These are phyloP conservation scores for Phytomonas francai DNA, from an alignment of 208 protist genomes.

Conservation along the genomic window DNA sequence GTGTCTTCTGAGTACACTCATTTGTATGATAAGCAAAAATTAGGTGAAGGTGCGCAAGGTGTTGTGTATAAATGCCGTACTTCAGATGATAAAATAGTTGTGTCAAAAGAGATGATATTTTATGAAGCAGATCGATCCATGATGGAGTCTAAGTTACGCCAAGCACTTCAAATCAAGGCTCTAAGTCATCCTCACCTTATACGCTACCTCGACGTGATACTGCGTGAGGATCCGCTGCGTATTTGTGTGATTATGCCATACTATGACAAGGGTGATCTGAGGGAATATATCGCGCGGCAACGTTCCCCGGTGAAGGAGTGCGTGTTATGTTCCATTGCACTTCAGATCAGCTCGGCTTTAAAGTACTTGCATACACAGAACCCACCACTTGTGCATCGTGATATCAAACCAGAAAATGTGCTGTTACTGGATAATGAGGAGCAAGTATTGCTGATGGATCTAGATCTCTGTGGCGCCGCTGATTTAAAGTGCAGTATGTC, in stretches of 20 bases:
- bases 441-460: constrained; percentile 83
- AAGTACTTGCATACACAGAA: constrained; percentile 71
- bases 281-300: constrained; percentile 51
- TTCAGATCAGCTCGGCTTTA: constrained; percentile 71
- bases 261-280: constrained; percentile 74
- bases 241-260: constrained; percentile 80
- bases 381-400: constrained; percentile 77
- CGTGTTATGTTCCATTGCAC: constrained; percentile 64
- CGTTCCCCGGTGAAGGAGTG: constrained; percentile 44
- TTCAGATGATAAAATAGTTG: constrained; percentile 58
- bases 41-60: constrained; percentile 76
- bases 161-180: constrained; percentile 61
- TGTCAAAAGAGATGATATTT: constrained; percentile 78
- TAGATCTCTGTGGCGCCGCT: constrained; percentile 65
- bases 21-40: constrained; percentile 25
- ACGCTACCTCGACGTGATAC: constrained; percentile 71
- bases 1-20: constrained; percentile 37
- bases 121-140: constrained; percentile 18
- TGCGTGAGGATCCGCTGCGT: constrained; percentile 29
- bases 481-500: constrained; percentile 39
- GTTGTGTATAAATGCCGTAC: constrained; percentile 75
- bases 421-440: constrained; percentile 70
- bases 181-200: constrained; percentile 79
- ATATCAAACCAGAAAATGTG: constrained; percentile 89
- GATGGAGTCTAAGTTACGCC: constrained; percentile 40